Base-by-base conservation (phyloP, 2,329 filamentous ascomycete genomes). In the Arthrobotrys conoides region DNA sequence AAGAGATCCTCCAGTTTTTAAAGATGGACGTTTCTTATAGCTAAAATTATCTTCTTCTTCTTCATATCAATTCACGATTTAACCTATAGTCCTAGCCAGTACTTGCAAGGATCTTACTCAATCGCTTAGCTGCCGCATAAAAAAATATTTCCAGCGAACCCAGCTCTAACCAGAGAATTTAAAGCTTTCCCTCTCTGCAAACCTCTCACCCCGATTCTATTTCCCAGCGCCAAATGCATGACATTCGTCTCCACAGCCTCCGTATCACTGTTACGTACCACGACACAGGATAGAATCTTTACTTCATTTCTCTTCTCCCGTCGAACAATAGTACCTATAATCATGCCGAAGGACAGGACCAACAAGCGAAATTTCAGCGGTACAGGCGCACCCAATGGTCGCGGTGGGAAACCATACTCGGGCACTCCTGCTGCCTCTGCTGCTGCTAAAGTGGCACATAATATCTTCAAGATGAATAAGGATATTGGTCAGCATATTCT, bases 381-480 rank as follows among this genome's bases (percentile, higher is more conserved):
- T 49, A 65, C 55, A 24, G 64, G 69, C 5, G 33, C 71, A 24
- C 65, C 76, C 16, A 64, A 66, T 24, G 76, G 69, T 51, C 55
- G 68, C 41, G 55, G 61, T 27, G 70, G 69, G 8, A 75, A 79
- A 48, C 63, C 46, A 33, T 78, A 78, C 46, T 53, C 68, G 1
- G 75, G 69, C 44, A 72, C 75, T 16, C n/a, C 76, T 44, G 84
- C 85, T 2, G 81, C 83, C 22, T 18, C 72, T 76, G 83, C 85
- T 44, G 84, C 85, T 49, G 83, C 85, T 66, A 89, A 89, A 84
- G 85, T 86, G 5, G 87, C 87, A 49, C 94, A 97, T 86, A 94
- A 93, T 82, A 93, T 97, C 85, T 98, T 98, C 89, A 97, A 96
- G 84, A 97, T 97, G 90, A 97, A 97, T 87, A 96, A 92, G 82